Evolutionary conservation across 2,329 filamentous ascomycete genomes (phyloP).

Genomic region (Xylaria sp.): DNA sequence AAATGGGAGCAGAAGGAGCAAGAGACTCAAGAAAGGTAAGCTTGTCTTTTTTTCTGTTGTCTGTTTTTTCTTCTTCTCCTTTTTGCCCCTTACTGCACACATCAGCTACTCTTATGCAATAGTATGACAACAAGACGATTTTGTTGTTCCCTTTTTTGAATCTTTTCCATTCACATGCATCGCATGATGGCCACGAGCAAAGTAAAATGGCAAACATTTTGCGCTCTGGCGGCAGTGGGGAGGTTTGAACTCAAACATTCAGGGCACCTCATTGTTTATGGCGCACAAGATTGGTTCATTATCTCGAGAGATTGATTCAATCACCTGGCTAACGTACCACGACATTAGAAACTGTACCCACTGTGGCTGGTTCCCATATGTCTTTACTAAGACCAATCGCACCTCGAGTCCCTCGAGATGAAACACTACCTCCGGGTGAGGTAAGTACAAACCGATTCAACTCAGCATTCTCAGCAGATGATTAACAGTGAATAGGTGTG

Average conservation of each 20-base stretch:
- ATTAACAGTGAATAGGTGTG: slow-evolving; percentile 56
- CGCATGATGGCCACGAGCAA: background rate
- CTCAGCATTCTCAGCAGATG: slow-evolving; percentile 1
- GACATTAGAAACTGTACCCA: slow-evolving; percentile 58
- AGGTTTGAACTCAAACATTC: too few relatives aligned
- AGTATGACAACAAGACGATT: background rate
- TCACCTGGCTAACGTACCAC: slow-evolving; percentile 14
- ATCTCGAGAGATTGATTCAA: background rate
- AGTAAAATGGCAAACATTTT: background rate
- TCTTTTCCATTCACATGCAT: background rate
- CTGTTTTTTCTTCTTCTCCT: background rate
- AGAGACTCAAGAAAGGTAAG: slow-evolving; percentile 83
- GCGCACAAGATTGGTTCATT: background rate
- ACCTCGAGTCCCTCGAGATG: slow-evolving; percentile 57
- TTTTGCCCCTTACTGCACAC: background rate
- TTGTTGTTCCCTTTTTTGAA: background rate
- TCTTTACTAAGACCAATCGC: slow-evolving; percentile 81
- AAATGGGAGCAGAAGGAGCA: slow-evolving; percentile 73
- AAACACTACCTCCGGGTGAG: slow-evolving; percentile 42
- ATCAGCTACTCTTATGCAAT: background rate
- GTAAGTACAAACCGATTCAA: slow-evolving; percentile 22
- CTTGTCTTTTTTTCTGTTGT: slow-evolving; percentile 10
- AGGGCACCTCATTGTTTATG: too few relatives aligned
- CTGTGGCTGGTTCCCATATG: slow-evolving; percentile 95
- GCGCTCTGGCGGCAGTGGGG: background rate